Evolutionary conservation across 441 rosid genomes (phyloP).

Genomic region (Adansonia madagascariensis): DNA sequence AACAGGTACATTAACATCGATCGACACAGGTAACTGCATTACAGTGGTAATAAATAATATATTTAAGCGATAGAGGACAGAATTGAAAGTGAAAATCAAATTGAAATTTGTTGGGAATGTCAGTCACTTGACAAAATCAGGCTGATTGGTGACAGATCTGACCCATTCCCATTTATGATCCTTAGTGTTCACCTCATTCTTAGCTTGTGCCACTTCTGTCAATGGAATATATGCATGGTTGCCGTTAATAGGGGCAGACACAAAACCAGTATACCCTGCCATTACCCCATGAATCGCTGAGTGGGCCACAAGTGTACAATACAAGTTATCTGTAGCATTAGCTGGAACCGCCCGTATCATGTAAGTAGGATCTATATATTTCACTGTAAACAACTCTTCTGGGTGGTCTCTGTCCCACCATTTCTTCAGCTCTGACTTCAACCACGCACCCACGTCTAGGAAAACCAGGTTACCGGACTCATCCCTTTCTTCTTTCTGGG

Average conservation of each 20-base stretch:
- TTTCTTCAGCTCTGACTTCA: slow-evolving; percentile 68
- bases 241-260: slow-evolving; percentile 81
- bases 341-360: slow-evolving; percentile 94
- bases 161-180: slow-evolving; percentile 95
- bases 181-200: slow-evolving; percentile 59
- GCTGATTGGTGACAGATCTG: slow-evolving; percentile 80
- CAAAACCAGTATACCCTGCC: slow-evolving; percentile 90
- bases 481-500: slow-evolving; percentile 67
- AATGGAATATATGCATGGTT: slow-evolving; percentile 28
- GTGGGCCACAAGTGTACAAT: slow-evolving; percentile 85
- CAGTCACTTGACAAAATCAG: slow-evolving; percentile 48
- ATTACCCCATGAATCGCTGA: slow-evolving; percentile 86
- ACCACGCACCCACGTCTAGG: slow-evolving; percentile 85
- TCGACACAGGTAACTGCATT: background rate
- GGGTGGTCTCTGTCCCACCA: slow-evolving; percentile 82
- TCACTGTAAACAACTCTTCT: slow-evolving; percentile 59
- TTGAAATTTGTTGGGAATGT: background rate
- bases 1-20: background rate
- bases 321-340: slow-evolving; percentile 72
- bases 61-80: no score
- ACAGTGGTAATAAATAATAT: background rate
- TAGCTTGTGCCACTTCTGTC: slow-evolving; percentile 18
- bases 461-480: slow-evolving; percentile 81
- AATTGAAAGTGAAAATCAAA: background rate
- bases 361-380: slow-evolving; percentile 88